phyloP scores from a whole-genome alignment of 2,329 filamentous ascomycete species.

The Basipetospora chlamydospora region DNA sequence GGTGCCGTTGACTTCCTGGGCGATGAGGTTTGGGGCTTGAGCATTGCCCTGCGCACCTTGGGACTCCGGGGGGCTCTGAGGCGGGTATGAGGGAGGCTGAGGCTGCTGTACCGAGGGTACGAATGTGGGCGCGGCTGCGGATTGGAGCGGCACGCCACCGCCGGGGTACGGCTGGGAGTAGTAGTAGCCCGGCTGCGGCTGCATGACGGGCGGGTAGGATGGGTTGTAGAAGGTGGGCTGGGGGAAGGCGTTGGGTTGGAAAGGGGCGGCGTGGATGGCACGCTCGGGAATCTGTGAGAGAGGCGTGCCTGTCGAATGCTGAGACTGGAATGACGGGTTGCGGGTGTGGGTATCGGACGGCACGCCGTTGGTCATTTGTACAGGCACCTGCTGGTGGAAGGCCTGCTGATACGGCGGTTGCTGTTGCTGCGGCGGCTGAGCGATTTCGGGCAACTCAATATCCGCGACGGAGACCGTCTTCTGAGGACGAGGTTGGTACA shows the following conservation, averaged over 20 bases:
- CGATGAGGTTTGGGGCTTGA: conserved; percentile 37
- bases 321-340: conserved; percentile 54
- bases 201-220: conserved; percentile 24
- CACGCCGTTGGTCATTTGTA: conserved; percentile 48
- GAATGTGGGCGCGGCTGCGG: conserved; percentile 38
- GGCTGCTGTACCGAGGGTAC: conserved; percentile 32
- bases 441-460: conserved; percentile 66
- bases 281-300: conserved; percentile 86
- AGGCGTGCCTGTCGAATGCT: conserved; percentile 62
- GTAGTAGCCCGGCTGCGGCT: conserved; percentile 43
- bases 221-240: conserved; percentile 58
- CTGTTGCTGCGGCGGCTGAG: conserved; percentile 57
- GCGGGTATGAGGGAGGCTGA: conserved; percentile 5
- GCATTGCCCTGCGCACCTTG: conserved; percentile 15
- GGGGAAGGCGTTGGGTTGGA: conserved; percentile 60
- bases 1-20: conserved; percentile 89
- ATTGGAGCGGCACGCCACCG: conserved; percentile 14
- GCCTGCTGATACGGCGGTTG: conserved; percentile 68
- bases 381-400: conserved; percentile 88
- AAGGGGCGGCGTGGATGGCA: conserved; percentile 78
- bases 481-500: conserved; percentile 91
- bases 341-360: conserved; percentile 48
- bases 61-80: conserved; percentile 2
- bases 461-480: conserved; percentile 87
- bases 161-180: conserved; percentile 15